Conservation (phyloP, 176 grass and related monocot genomes). For the Aegilops speltoides region DNA sequence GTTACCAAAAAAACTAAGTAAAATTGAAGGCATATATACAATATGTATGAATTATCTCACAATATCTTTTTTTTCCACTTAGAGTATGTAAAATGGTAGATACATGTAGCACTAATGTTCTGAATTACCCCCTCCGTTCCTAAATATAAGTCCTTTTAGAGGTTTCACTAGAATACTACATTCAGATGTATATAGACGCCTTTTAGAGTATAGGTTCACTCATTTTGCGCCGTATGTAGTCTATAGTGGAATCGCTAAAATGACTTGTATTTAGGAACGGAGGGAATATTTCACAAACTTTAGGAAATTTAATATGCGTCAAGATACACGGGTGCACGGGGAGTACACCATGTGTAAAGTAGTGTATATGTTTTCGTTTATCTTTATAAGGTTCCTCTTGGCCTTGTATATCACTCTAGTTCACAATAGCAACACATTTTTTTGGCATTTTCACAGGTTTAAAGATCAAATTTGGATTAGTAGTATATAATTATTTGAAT, state of each 20-base stretch:
- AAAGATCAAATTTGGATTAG: background rate
- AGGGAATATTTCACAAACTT: background rate
- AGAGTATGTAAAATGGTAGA: background rate
- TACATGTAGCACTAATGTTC: background rate
- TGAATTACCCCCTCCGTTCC: background rate
- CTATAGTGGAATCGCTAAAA: too few relatives aligned
- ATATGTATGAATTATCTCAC: background rate
- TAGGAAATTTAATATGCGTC: background rate
- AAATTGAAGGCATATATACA: background rate
- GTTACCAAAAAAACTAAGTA: background rate
- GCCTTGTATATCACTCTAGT: background rate
- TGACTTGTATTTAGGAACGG: too few relatives aligned
- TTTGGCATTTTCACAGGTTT: background rate
- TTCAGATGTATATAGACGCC: too few relatives aligned
- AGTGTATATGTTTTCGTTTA: background rate
- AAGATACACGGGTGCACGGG: background rate
- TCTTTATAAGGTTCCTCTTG: too few relatives aligned
- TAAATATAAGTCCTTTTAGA: too few relatives aligned
- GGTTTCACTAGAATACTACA: too few relatives aligned
- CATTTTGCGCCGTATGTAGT: too few relatives aligned
- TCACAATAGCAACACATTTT: background rate
- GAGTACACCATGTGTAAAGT: too few relatives aligned
- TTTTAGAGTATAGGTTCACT: too few relatives aligned
- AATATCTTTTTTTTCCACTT: background rate
- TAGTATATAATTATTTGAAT: background rate